phyloP scores from a whole-genome alignment of 441 rosid species.

The Erodium moschatum region DNA sequence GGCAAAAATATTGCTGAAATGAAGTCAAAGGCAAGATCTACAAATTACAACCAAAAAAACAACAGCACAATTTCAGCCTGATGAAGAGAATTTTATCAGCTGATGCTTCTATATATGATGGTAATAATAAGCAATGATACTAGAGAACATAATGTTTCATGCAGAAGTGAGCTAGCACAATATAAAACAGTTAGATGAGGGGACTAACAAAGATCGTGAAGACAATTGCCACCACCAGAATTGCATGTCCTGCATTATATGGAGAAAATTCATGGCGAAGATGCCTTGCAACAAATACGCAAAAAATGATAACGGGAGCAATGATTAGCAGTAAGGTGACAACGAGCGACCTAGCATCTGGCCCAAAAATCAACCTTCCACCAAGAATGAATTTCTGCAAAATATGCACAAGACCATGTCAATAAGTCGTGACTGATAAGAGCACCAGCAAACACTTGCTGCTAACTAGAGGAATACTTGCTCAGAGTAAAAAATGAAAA shows the following conservation, averaged over 20 bases:
- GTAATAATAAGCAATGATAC: background rate
- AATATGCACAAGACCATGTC: slow-evolving; percentile 8
- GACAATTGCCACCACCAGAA: slow-evolving; percentile 58
- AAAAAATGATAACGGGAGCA: slow-evolving; percentile 63
- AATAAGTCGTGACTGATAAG: slow-evolving; percentile 6
- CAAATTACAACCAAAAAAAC: background rate
- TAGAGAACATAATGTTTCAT: slow-evolving; percentile 11
- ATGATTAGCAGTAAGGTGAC: slow-evolving; percentile 68
- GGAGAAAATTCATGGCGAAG: slow-evolving; percentile 71
- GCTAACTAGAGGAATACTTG: background rate
- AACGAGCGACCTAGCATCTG: slow-evolving; percentile 79
- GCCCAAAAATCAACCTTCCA: slow-evolving; percentile 96
- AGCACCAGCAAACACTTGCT: background rate
- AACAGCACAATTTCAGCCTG: background rate
- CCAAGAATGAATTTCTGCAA: slow-evolving; percentile 72
- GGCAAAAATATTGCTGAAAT: background rate
- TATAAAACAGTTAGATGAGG: slow-evolving; percentile 8
- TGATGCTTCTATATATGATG: background rate
- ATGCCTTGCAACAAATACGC: slow-evolving; percentile 77
- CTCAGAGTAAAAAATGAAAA: background rate
- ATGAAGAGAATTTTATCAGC: background rate
- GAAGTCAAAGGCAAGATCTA: background rate
- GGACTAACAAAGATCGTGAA: slow-evolving; percentile 65
- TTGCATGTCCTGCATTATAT: slow-evolving; percentile 56
- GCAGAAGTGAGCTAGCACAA: slow-evolving; percentile 9